Evolutionary conservation across 768 basidiomycete genomes (phyloP), one percentile per base, ranked within the genome.

Genomic region (Naganishia antarctica): DNA sequence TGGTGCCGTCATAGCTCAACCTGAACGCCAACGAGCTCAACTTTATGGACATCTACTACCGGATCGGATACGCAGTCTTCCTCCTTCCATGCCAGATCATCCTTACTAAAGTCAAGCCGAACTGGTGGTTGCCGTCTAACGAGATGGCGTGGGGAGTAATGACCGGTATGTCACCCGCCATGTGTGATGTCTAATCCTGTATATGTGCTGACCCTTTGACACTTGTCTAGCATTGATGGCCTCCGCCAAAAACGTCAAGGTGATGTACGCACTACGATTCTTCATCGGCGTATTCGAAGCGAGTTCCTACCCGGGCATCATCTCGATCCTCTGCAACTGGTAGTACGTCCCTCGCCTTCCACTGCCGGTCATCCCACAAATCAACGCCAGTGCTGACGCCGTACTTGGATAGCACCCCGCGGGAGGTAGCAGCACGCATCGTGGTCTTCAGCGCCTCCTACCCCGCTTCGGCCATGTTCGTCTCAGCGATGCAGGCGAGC

Each of bases 221-320:
- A 9, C 6, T 29, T 18, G 25, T 16, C 4, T 31, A 57, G 63
- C 63, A 8, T 45, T 67, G 58, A 60, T 70, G 46, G 63, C 67
- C 28, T 51, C 47, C 15, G 50, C 47, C 45, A 62, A 65, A 29
- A 43, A 62, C 40, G 51, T 63, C 31, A 25, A 29, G 16, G 63
- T 40, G 26, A 65, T 71, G 46, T 71, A 71, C 47, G 70, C 59
- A 26, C 53, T 74, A 4, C 59, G 73, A 18, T 69, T 72, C 49
- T 70, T 74, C 53, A 72, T 74, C 47, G 73, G 73, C 4, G 60
- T 67, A 8, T 66, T 66, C 31, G 72, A 73, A 46, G 65, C 70
- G 0, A 70, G 66, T 25, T 60, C 62, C 13, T 75, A 75, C 47
- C 72, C 73, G 8, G 73, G 73, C 18, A 68, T 65, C 25, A 61